Percentiles rank a stretch among this genome's conserved stretches.
Conservation (phyloP, 768 basidiomycete genomes). For the Rhizopogon vesiculosus region DNA sequence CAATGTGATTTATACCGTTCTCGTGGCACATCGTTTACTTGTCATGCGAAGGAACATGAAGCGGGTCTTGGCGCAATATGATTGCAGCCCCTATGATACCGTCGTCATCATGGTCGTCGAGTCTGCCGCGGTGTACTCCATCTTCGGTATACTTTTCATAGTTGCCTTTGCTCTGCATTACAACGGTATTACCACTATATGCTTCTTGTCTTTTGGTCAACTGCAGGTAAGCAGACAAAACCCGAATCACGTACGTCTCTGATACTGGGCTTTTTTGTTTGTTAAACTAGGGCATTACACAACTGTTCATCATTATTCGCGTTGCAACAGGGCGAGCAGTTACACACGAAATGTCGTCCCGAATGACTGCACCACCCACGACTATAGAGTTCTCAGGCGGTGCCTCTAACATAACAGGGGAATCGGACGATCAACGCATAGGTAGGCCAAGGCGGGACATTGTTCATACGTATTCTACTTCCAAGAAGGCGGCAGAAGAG, state of each 20-base stretch:
- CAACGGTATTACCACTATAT: constrained; percentile 15
- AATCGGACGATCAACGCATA: not conserved
- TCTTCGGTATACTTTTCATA: constrained; percentile 20
- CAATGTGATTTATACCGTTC: constrained; percentile 21
- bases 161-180: constrained; percentile 13
- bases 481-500: not conserved
- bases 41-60: constrained; percentile 9
- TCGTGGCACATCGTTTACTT: constrained; percentile 18
- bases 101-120: constrained; percentile 27
- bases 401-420: not conserved
- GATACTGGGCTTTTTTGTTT: not conserved
- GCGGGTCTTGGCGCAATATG: constrained; percentile 6
- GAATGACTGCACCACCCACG: not conserved
- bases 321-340: constrained; percentile 24
- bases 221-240: constrained; percentile 12
- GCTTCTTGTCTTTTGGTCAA: constrained; percentile 20
- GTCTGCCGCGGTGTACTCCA: constrained; percentile 19
- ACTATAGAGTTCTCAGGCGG: not conserved
- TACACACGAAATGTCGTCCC: not conserved
- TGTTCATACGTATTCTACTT: not conserved
- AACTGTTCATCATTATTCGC: constrained; percentile 26
- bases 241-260: too few species aligned
- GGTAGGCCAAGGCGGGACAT: not conserved
- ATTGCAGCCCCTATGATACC: constrained; percentile 12
- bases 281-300: constrained; percentile 18